A percentile compares a stretch with the other conserved stretches of the same genome.
These are phyloP conservation scores for Nevesoporus exiguus DNA, from an alignment of 768 basidiomycete genomes.

Conservation along the genomic window DNA sequence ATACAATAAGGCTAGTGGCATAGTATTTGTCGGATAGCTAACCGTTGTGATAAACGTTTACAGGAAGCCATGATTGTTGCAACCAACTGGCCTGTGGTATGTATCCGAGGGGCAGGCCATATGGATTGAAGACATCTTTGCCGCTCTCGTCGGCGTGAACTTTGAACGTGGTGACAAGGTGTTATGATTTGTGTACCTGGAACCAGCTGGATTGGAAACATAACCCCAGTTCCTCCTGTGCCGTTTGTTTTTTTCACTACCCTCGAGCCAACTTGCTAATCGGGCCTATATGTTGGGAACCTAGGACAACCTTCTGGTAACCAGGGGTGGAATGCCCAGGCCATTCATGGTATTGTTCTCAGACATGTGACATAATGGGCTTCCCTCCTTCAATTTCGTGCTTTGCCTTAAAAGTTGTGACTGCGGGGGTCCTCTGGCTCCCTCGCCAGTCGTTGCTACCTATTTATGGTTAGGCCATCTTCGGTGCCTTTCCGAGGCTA, in stretches of 20 bases:
- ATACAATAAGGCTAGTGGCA: constrained; percentile 8
- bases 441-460: too few species aligned
- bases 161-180: background rate
- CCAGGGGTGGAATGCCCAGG: background rate
- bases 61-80: background rate
- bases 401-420: background rate
- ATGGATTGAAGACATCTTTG: constrained; percentile 5
- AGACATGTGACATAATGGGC: background rate
- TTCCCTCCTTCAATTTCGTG: background rate
- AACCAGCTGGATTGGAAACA: constrained; percentile 9
- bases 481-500: background rate
- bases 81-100: background rate
- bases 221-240: constrained; percentile 4
- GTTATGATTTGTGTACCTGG: constrained; percentile 13
- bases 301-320: background rate
- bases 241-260: constrained; percentile 3
- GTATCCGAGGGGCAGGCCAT: constrained; percentile 6
- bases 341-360: background rate
- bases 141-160: constrained; percentile 1
- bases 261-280: background rate
- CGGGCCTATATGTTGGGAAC: background rate
- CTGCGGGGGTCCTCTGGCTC: too few species aligned
- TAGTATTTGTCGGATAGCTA: too few species aligned
- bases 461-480: too few species aligned
- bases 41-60: too few species aligned